Base-by-base conservation (phyloP, 2,329 filamentous ascomycete species). In the Neofusicoccum sp. region DNA sequence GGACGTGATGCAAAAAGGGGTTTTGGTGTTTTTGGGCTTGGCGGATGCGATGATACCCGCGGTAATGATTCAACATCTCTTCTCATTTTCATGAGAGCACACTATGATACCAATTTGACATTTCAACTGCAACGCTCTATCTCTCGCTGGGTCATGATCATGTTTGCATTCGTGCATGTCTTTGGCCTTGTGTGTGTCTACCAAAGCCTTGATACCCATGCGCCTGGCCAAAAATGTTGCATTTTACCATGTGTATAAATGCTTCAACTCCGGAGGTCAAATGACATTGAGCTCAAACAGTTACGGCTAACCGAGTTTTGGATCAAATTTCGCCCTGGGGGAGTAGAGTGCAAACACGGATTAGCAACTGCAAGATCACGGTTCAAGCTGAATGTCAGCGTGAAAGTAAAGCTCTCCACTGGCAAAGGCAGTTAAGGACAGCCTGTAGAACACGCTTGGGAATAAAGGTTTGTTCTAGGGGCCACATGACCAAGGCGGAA, bases 361-460 rank as follows among this genome's bases (percentile, higher is more conserved):
- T n/a, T n/a, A n/a, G n/a, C n/a, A n/a, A n/a, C n/a, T n/a, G n/a
- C n/a, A n/a, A n/a, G n/a, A n/a, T n/a, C n/a, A n/a, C n/a, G n/a
- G 31, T 16, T 1, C 24, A 14, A 3, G 12, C 26, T 24, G n/a
- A 11, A 34, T 56, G 51, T 56, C 14, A 56, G 38, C 51, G 51
- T 56, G 51, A 56, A 56, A 56, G 51, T 56, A 56, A 56, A 43
- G 51, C 51, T 56, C 26, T 56, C 38, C 51, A 56, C 26, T 6
- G 26, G 28, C 49, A 24, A 31, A 26, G 16, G 51, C 51, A 24
- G 38, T 36, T 43, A n/a, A 56, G 24, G 51, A 56, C 38, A 56
- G 51, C 51, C 38, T 56, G 51, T 56, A 56, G 24, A 53, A 56
- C 51, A 56, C 51, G 51, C 26, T 51, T 51, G 47, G 16, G 20